Evolutionary conservation across 139 green algal species (phyloP), one percentile per base, ranked within the genome.

Genomic region (Deuterostichococcus epilithicus): DNA sequence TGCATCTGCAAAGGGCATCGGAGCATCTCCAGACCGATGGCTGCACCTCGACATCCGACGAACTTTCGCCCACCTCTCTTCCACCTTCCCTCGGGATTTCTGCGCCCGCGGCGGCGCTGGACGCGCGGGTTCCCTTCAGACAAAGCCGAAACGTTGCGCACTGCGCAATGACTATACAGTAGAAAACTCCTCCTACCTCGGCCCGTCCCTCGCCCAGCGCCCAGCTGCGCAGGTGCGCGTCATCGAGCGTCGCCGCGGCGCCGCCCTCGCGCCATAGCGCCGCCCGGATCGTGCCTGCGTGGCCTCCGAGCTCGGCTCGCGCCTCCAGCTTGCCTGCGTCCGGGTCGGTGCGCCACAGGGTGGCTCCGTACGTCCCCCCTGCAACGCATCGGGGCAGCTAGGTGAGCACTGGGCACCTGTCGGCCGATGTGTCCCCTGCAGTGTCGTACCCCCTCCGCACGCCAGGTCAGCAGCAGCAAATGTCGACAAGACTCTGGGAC

Each of bases 311-410:
- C 59, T 90, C 77, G 20, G 82, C 79, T 33, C 80, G 65, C 63
- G 78, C 67, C 66, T 81, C 23, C 65, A 91, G 47, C 45, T 77
- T 60, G 2, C 28, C 59, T 23, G n/a, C 47, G 6, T 28, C 74
- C n/a, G 26, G 44, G 67, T 3, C 10, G 52, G 47, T 75, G 35
- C 32, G 74, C 89, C 89, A 94, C 26, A 94, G 47, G 1, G 76
- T 87, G n/a, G 80, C 83, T 0, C 81, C 80, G 76, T 83, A 86
- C 15, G 73, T 74, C 15, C 87, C 87, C n/a, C 44, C 88, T 93
- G 85, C 72, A 78, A 70, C 0, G 6, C 22, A 25, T 39, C 8
- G 26, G 5, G 15, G 3, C 10, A 71, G 3, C 52, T 20, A 38
- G 30, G 5, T 59, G 1, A 38, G 69, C 39, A 15, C 32, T 75